Conservation (phyloP, 805 yeast genomes). For the Blastobotrys americana region DNA sequence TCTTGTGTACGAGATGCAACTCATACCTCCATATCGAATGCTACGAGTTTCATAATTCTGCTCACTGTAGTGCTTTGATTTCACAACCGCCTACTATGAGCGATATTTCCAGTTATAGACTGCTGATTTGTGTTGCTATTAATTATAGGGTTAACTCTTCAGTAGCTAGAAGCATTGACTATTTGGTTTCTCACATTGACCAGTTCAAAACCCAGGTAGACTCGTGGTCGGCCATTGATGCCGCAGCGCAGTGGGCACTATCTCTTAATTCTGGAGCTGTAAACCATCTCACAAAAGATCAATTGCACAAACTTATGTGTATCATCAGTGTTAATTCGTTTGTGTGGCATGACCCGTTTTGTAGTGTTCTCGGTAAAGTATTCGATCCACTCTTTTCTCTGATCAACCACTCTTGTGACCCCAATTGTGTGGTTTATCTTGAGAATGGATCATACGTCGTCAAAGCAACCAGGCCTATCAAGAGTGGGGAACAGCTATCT, state of each 20-base stretch:
- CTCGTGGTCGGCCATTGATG: neutral
- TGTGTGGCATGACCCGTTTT: constrained; percentile 5
- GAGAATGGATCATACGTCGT: neutral
- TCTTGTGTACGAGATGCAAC: too few relatives aligned
- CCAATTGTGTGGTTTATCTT: constrained; percentile 12
- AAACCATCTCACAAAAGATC: neutral
- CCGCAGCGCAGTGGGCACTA: neutral
- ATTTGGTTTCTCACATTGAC: neutral
- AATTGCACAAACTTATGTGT: neutral
- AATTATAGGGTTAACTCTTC: neutral
- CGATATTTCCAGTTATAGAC: neutral
- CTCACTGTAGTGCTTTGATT: neutral
- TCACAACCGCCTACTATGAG: neutral
- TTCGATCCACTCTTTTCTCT: constrained; percentile 13
- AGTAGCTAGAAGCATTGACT: neutral
- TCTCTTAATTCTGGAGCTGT: neutral
- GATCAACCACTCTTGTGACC: constrained; percentile 19
- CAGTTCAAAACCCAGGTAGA: neutral
- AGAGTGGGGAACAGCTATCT: neutral
- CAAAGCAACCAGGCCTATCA: neutral
- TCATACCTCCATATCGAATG: neutral
- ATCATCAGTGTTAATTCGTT: constrained; percentile 8
- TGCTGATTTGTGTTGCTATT: neutral
- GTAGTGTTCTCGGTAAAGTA: constrained; percentile 5
- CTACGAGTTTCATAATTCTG: neutral